A percentile compares a stretch with the other conserved stretches of the same genome.
Evolutionary conservation across 306 rosid genomes (phyloP).

Genomic region (Dryas alaskensis): DNA sequence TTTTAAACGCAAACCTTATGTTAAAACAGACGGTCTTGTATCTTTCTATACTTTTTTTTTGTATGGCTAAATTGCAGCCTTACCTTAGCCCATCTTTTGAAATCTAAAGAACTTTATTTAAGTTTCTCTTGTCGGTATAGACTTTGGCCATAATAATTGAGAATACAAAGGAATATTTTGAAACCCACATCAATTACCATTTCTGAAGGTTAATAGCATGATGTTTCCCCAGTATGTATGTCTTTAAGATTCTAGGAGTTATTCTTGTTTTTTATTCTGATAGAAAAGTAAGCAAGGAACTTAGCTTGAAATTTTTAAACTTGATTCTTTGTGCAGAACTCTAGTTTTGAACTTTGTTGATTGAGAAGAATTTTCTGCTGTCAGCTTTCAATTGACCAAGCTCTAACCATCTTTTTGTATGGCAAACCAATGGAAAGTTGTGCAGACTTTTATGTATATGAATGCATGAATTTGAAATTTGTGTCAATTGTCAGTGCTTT

Average conservation of each 20-base stretch:
- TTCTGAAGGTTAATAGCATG: not conserved
- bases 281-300: not conserved
- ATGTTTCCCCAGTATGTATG: not conserved
- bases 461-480: not conserved
- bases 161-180: not conserved
- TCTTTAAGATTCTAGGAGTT: not conserved
- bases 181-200: not conserved
- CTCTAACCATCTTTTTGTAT: not conserved
- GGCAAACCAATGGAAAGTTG: not conserved
- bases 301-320: not conserved
- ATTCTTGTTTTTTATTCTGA: not conserved
- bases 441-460: not conserved
- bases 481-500: not conserved
- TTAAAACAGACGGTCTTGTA: not conserved
- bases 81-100: not conserved
- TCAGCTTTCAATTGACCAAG: not conserved
- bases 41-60: not conserved
- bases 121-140: not conserved
- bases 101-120: not conserved
- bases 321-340: not conserved
- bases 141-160: not conserved
- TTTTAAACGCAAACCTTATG: not conserved
- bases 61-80: not conserved
- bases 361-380: not conserved
- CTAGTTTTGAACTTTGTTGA: not conserved